phyloP scores from a whole-genome alignment of 1,284 basidiomycete genomes.

The Agroathelia rolfsii region DNA sequence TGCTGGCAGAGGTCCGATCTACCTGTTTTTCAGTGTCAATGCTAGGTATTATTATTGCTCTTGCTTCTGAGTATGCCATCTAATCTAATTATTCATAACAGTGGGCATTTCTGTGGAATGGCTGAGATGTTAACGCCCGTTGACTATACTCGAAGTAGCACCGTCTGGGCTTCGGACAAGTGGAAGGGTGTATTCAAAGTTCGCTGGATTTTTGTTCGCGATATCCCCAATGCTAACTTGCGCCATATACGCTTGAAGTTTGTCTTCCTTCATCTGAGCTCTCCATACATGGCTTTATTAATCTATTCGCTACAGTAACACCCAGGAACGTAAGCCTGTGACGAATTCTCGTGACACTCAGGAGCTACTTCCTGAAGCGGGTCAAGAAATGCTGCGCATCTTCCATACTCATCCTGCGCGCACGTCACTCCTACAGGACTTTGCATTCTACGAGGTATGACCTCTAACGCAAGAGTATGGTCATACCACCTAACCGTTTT shows the following conservation, averaged over 20 bases:
- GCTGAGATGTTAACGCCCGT: constrained; percentile 92
- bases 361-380: constrained; percentile 87
- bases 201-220: constrained; percentile 90
- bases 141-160: constrained; percentile 78
- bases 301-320: constrained; percentile 57
- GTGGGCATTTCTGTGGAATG: constrained; percentile 94
- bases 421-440: constrained; percentile 88
- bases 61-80: background rate
- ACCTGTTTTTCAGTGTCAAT: constrained; percentile 95
- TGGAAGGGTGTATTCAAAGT: constrained; percentile 98
- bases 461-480: constrained; percentile 1
- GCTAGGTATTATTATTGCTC: constrained; percentile 55
- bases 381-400: constrained; percentile 89
- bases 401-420: constrained; percentile 86
- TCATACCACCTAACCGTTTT: constrained; percentile 8
- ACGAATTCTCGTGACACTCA: constrained; percentile 90
- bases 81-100: constrained; percentile 18
- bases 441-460: constrained; percentile 84
- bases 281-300: constrained; percentile 7
- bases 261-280: constrained; percentile 15
- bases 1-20: constrained; percentile 79
- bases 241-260: constrained; percentile 80
- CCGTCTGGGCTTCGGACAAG: constrained; percentile 95
- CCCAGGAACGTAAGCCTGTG: constrained; percentile 91
- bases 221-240: constrained; percentile 81